Percentiles rank a stretch among this genome's conserved stretches.
Evolutionary conservation across 2,329 filamentous ascomycete genomes (phyloP).

Genomic region (Cadophora luteo-olivacea): DNA sequence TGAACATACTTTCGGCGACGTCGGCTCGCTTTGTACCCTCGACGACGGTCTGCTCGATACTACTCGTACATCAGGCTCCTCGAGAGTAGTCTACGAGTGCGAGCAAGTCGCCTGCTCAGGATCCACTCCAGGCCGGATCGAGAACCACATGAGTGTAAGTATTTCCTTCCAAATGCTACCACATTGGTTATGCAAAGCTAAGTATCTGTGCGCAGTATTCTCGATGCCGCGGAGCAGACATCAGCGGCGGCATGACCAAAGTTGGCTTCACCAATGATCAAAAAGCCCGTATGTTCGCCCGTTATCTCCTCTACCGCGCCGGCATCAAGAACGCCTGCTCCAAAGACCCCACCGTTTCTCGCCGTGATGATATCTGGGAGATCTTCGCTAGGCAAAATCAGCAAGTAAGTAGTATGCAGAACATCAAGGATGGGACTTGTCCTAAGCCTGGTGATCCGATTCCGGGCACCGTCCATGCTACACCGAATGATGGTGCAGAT

Average conservation of each 20-base stretch:
- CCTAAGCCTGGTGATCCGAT: background rate
- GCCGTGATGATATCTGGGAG: background rate
- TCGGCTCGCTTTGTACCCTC: background rate
- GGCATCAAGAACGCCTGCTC: conserved; percentile 1
- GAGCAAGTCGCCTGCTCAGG: background rate
- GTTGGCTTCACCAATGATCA: background rate
- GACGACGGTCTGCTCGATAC: background rate
- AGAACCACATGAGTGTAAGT: conserved; percentile 1
- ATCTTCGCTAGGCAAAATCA: background rate
- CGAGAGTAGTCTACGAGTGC: background rate
- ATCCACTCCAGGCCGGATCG: background rate
- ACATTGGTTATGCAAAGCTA: too few species aligned
- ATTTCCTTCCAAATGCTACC: background rate
- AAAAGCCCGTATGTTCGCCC: background rate
- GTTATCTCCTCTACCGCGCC: background rate
- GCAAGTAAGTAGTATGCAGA: background rate
- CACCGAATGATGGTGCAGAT: background rate
- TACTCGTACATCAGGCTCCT: background rate
- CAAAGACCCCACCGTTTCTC: background rate
- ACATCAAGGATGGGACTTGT: background rate
- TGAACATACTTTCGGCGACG: conserved; percentile 12
- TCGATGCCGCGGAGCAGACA: background rate
- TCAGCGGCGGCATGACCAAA: conserved; percentile 1
- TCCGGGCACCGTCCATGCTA: background rate
- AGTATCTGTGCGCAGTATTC: background rate